A percentile compares a stretch with the other conserved stretches of the same genome.
These are phyloP conservation scores for Paramyrothecium sp. DNA, from an alignment of 2,329 filamentous ascomycete genomes.

Conservation along the genomic window DNA sequence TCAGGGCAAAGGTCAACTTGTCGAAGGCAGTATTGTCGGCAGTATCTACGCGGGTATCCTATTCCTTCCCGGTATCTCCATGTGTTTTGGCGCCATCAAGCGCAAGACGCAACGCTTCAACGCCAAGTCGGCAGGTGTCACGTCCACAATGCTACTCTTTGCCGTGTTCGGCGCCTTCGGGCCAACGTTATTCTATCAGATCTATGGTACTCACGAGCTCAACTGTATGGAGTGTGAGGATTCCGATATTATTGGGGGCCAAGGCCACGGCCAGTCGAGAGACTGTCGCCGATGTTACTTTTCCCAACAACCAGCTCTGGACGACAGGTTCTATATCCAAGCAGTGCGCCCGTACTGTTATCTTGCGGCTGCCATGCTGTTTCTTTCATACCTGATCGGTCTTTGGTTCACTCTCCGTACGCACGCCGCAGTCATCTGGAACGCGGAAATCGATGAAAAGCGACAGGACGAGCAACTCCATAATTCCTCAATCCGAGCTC, in stretches of 20 bases:
- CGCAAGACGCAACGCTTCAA: slow-evolving; percentile 99
- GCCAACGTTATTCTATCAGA: slow-evolving; percentile 96
- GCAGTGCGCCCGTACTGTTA: slow-evolving; percentile 94
- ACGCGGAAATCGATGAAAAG: slow-evolving; percentile 77
- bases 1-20: slow-evolving; percentile 87
- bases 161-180: slow-evolving; percentile 94
- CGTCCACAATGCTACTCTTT: slow-evolving; percentile 96
- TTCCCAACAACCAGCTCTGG: slow-evolving; percentile 77
- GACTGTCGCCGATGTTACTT: slow-evolving; percentile 96
- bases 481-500: slow-evolving; percentile 27
- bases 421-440: slow-evolving; percentile 97
- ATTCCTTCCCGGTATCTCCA: slow-evolving; percentile 90
- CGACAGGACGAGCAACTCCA: slow-evolving; percentile 55
- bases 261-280: slow-evolving; percentile 39
- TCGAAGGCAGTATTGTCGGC: slow-evolving; percentile 95
- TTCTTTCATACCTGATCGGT: slow-evolving; percentile 90
- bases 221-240: slow-evolving; percentile 72
- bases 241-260: slow-evolving; percentile 28
- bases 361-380: slow-evolving; percentile 79
- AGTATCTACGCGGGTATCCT: slow-evolving; percentile 97
- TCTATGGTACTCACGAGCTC: slow-evolving; percentile 95
- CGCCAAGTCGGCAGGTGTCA: slow-evolving; percentile 91
- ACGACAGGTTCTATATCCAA: slow-evolving; percentile 85
- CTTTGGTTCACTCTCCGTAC: slow-evolving; percentile 94
- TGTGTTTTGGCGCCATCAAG: slow-evolving; percentile 98